A percentile compares a stretch with the other conserved stretches of the same genome.
Conservation (phyloP, 2,329 filamentous ascomycete species). For the Ascocoryne sarcoides region DNA sequence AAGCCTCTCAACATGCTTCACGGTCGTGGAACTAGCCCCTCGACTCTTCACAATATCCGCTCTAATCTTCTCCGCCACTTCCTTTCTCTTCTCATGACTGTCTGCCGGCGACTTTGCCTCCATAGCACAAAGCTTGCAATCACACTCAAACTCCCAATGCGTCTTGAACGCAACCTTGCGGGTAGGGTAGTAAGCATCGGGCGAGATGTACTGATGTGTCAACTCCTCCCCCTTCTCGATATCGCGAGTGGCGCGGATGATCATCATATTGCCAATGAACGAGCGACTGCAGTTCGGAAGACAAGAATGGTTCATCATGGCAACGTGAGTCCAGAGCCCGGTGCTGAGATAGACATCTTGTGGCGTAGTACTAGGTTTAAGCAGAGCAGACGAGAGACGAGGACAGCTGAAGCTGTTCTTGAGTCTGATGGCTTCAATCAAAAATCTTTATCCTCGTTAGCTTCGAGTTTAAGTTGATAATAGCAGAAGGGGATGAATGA, state of each 20-base stretch:
- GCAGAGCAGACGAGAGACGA: conserved; percentile 8
- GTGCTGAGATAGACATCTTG: conserved; percentile 5
- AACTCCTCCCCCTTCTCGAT: conserved; percentile 11
- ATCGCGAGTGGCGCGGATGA: conserved; percentile 7
- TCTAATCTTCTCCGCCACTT: conserved; percentile 10
- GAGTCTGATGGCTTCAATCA: conserved; percentile 13
- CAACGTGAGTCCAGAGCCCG: conserved; percentile 10
- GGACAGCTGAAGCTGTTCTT: conserved; percentile 14
- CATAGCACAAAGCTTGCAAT: conserved; percentile 6
- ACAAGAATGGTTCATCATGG: conserved; percentile 15
- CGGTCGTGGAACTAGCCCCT: conserved; percentile 1
- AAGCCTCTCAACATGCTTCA: conserved; percentile 8
- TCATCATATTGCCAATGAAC: conserved; percentile 15
- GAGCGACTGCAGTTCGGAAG: conserved; percentile 10
- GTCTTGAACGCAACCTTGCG: conserved; percentile 3
- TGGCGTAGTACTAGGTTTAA: conserved; percentile 3
- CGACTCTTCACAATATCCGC: conserved; percentile 3
- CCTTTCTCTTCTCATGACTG: conserved; percentile 4
- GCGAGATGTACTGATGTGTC: conserved; percentile 11
- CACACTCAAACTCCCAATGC: conserved; percentile 11
- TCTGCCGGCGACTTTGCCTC: conserved; percentile 6
- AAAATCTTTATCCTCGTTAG: conserved; percentile 6
- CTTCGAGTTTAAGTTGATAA: background rate
- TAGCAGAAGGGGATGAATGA: too few species aligned
- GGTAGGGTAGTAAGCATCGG: conserved; percentile 6